These are phyloP conservation scores for Mycena sp. DNA, from an alignment of 1,284 basidiomycete genomes.

Conservation along the genomic window DNA sequence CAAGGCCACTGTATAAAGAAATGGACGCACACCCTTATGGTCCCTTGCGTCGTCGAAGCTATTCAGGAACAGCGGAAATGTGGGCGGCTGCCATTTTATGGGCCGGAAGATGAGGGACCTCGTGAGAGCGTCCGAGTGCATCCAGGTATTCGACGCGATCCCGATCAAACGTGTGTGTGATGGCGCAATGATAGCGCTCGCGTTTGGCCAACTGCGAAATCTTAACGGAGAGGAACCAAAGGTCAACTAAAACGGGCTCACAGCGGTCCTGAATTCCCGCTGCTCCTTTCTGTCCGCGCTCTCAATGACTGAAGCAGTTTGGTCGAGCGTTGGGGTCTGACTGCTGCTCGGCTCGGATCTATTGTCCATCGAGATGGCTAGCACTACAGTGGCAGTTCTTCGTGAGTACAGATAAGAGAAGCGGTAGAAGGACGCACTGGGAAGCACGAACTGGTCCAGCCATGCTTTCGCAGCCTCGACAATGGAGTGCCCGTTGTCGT, in stretches of 20 bases:
- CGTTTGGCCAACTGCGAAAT: slow-evolving; percentile 14
- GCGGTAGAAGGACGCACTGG: neutral
- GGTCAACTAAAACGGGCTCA: too few relatives aligned
- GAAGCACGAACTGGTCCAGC: too few relatives aligned
- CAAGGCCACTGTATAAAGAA: neutral
- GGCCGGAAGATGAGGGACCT: slow-evolving; percentile 1
- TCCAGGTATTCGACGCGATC: slow-evolving; percentile 6
- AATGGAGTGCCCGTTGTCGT: slow-evolving; percentile 3
- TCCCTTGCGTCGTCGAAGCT: slow-evolving; percentile 6
- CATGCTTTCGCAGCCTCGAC: slow-evolving; percentile 13
- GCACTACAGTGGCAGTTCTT: neutral
- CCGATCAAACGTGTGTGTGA: slow-evolving; percentile 1
- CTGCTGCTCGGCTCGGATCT: slow-evolving; percentile 6
- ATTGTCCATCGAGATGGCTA: slow-evolving; percentile 1
- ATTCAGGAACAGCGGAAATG: slow-evolving; percentile 5
- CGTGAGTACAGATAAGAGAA: neutral
- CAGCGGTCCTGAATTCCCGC: too few relatives aligned
- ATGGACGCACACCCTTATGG: slow-evolving; percentile 1
- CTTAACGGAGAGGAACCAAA: too few relatives aligned
- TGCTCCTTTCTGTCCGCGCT: too few relatives aligned
- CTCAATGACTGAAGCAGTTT: too few relatives aligned
- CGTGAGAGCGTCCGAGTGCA: neutral
- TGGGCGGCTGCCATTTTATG: slow-evolving; percentile 13
- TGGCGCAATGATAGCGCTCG: slow-evolving; percentile 8
- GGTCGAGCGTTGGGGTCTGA: too few relatives aligned